These are phyloP conservation scores for Insectozyma bohioensis DNA, from an alignment of 1,139 yeast species.

Conservation along the genomic window DNA sequence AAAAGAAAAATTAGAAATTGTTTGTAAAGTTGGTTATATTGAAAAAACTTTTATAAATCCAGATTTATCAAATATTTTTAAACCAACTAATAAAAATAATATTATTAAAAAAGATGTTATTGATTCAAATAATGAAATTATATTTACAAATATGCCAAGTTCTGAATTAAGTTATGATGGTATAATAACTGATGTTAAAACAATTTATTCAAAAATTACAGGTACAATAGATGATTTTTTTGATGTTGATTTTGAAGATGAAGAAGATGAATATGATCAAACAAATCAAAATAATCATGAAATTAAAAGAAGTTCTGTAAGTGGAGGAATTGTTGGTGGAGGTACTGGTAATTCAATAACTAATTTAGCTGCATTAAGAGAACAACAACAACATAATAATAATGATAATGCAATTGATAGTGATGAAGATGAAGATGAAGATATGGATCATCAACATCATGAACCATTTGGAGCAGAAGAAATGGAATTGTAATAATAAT, in stretches of 20 bases:
- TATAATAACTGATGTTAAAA: conserved; percentile 75
- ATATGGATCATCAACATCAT: conserved; percentile 29
- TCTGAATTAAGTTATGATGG: conserved; percentile 91
- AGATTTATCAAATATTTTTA: conserved; percentile 40
- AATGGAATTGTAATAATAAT: conserved; percentile 53
- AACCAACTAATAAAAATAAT: conserved; percentile 32
- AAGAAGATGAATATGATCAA: conserved; percentile 54
- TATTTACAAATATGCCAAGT: conserved; percentile 74
- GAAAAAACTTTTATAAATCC: conserved; percentile 59
- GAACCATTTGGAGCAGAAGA: conserved; percentile 66
- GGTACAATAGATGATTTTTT: conserved; percentile 95
- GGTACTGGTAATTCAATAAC: conserved; percentile 14
- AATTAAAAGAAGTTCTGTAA: conserved; percentile 12
- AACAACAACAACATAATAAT: conserved; percentile 25
- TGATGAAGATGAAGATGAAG: conserved; percentile 49
- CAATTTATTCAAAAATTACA: conserved; percentile 71
- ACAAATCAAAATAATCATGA: conserved; percentile 9
- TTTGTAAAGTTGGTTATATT: conserved; percentile 78
- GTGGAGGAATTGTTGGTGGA: conserved; percentile 19
- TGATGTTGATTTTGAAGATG: conserved; percentile 95
- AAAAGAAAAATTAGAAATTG: conserved; percentile 70
- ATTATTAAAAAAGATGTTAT: conserved; percentile 29
- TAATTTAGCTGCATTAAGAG: conserved; percentile 19
- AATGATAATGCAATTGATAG: conserved; percentile 40
- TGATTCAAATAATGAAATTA: conserved; percentile 44